Base-by-base conservation (phyloP, 1,284 basidiomycete genomes). In the Apiotrichum gamsii region DNA sequence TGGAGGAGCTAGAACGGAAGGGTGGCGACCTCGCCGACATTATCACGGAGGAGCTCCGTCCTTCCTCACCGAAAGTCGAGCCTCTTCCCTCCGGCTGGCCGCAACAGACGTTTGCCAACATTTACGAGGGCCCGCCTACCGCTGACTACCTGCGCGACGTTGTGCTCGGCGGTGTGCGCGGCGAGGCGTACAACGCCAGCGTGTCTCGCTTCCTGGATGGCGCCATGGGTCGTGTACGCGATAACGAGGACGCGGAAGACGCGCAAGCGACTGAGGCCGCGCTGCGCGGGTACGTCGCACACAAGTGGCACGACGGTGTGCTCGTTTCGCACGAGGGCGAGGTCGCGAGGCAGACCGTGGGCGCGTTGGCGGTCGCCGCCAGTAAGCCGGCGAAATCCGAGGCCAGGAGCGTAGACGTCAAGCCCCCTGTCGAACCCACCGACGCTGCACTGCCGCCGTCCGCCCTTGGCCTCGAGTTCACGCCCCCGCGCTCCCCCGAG, bases 161-260 rank as follows among this genome's bases (percentile, higher is more conserved):
- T 41, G 43, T 36, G 4, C 53, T 59, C 8, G 68, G 68, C 19
- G 65, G 62, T 37, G 38, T 56, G 0, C 50, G 46, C 3, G 67
- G 65, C 3, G 71, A 72, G 41, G 71, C 70, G 18, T 73, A 73
- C 47, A 35, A 59, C 4, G 42, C 52, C 9, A 67, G 64, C 46
- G 54, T 73, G 11, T 41, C 57, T 14, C 43, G 47, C 6, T 73
- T 73, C 49, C 54, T 73, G 14, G 36, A 51, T 3, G 70, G 71
- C 3, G 70, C 70, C 2, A 59, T 66, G 46, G n/a, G n/a, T n/a
- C n/a, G n/a, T n/a, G n/a, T n/a, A n/a, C n/a, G n/a, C n/a, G n/a
- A n/a, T n/a, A n/a, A n/a, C n/a, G 48, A 33, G 15, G 24, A 18
- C 8, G 31, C 19, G n/a, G 15, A 21, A 8, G 21, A 18, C 19